Evolutionary conservation across 805 yeast species (phyloP).

Genomic region (Metschnikowia hibisci): DNA sequence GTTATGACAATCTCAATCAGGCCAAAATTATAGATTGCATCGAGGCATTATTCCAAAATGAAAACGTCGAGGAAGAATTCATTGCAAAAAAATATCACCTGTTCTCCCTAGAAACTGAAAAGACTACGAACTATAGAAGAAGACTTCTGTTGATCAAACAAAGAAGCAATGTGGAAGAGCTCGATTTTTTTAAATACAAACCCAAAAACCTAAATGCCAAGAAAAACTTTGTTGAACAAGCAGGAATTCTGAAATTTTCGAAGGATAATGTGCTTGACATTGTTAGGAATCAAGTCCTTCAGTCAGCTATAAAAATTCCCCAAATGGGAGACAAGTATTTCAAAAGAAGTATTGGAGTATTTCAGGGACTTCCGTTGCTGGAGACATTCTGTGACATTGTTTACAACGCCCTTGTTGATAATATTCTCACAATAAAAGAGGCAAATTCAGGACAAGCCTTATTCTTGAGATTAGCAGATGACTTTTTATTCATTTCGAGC

Average conservation of each 20-base stretch:
- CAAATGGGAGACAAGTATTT: conserved; percentile 29
- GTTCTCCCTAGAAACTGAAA: not conserved
- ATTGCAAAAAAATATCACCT: conserved; percentile 8
- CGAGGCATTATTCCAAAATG: conserved; percentile 18
- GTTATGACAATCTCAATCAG: conserved; percentile 71
- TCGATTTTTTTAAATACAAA: not conserved
- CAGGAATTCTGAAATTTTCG: conserved; percentile 32
- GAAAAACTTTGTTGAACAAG: conserved; percentile 25
- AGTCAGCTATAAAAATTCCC: conserved; percentile 43
- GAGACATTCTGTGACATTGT: conserved; percentile 69
- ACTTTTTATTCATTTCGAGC: conserved; percentile 68
- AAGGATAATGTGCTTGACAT: conserved; percentile 44
- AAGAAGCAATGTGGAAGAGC: conserved; percentile 2
- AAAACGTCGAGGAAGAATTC: conserved; percentile 12
- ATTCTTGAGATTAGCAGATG: conserved; percentile 75
- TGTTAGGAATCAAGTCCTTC: conserved; percentile 50
- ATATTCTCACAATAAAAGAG: conserved; percentile 16
- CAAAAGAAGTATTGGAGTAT: conserved; percentile 63
- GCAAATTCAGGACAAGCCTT: conserved; percentile 23
- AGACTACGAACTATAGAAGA: not conserved
- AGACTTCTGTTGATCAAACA: not conserved
- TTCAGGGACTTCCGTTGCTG: conserved; percentile 82
- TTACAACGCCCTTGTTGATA: conserved; percentile 57
- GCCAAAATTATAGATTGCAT: conserved; percentile 35
- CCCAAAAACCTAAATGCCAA: not conserved